Evolutionary conservation across 768 basidiomycete species (phyloP), one percentile per base, ranked within the genome.

Genomic region (Tylopilus subfusipes): DNA sequence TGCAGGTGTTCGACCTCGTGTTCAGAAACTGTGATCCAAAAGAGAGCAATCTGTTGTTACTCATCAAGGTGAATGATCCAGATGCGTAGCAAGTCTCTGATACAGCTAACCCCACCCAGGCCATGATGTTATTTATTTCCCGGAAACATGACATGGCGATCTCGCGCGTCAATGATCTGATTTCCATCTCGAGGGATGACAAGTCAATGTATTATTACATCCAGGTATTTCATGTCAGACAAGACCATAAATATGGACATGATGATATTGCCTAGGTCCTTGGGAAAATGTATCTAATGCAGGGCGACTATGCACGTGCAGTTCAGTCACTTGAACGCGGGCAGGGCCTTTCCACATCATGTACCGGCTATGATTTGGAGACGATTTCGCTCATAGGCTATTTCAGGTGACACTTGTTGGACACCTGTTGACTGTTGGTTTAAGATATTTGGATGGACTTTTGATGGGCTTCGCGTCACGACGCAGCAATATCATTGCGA

Each of bases 381-480:
- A 14, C 16, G 3, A 33, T 46, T 12, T 46, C 30, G 12, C 45
- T 46, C 6, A 30, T 46, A 3, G 2, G 45, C 21, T 46, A 1
- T n/a, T 25, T 27, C 16, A 21, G 2, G 4, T 2, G 22, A 19
- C 0, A 4, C 3, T n/a, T 3, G 9, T 18, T 12, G 11, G 6
- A 11, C 9, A 14, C 38, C n/a, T n/a, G 3, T 13, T 47, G 6
- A 48, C n/a, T n/a, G 13, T 25, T 16, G 10, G 2, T 16, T 24
- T 2, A 30, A 56, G 55, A 46, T 59, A 53, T 59, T 50, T 7
- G 48, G 38, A 38, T 53, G 58, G 54, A 24, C 2, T 6, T 59
- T 59, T 8, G 51, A 56, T 2, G 42, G 21, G 13, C 49, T 55
- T 39, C 12, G 3, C 2, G 2, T 30, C 13, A n/a, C n/a, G n/a